Base-by-base conservation (phyloP, 1,284 basidiomycete genomes). In the Marasmius fiardii region DNA sequence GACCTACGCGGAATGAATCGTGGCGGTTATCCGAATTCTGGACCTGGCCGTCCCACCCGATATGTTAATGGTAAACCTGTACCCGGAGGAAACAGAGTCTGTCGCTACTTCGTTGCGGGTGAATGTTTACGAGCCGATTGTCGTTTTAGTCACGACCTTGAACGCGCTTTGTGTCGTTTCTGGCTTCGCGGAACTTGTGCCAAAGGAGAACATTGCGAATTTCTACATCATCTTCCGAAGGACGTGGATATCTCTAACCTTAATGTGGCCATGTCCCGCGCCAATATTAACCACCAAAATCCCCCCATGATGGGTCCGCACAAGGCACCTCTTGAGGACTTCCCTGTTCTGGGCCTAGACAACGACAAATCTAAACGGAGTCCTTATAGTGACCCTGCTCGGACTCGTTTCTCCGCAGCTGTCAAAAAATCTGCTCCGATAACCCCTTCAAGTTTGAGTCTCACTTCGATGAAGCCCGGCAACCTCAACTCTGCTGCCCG, bases 161-260 rank as follows among this genome's bases (percentile, higher is more conserved):
- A 96, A 68, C 84, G 93, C 43, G 95, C 95, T 0, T 73, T 98
- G 21, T 98, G 94, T 72, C 90, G 96, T 33, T 99, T 98, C 76
- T 99, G 96, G 96, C 81, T 99, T 41, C 84, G 95, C 51, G 96
- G 96, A 3, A 95, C 94, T 55, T 98, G 95, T 67, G 92, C 93
- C 44, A 98, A 98, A 71, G 89, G 93, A 51, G 94, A 96, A 57
- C 85, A 81, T 61, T 93, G 90, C 77, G 90, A 93, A 71, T 96
- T 96, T 71, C 72, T 96, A 65, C 93, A 96, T 66, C 90, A 92
- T 65, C 76, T 96, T 1, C 93, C 93, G 1, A 86, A 90, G 66
- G 83, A 92, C 64, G 81, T 87, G 50, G 86, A 92, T 65, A 76
- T 90, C 54, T 68, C 83, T 20, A 79, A 79, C 41, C 73, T 93